phyloP scores from a whole-genome alignment of 73 alveolate species.

The Uronychia binucleata region DNA sequence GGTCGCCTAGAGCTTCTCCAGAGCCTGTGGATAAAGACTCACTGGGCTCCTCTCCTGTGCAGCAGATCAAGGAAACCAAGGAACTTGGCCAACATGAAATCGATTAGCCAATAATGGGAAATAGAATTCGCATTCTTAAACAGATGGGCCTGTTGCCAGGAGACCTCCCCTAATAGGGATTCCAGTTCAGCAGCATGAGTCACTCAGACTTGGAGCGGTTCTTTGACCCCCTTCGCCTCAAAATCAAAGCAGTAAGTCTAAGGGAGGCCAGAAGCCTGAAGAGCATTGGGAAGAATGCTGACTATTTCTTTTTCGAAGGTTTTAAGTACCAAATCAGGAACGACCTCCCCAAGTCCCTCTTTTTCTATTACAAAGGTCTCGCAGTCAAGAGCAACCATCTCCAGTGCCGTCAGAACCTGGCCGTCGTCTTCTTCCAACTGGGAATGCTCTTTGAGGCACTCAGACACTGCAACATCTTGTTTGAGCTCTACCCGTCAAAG shows the following conservation, averaged over 20 bases:
- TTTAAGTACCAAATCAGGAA: conserved; percentile 12
- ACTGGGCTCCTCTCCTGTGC: no score
- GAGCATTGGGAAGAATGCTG: conserved; percentile 59
- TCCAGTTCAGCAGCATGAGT: neutral
- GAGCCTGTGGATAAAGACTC: no score
- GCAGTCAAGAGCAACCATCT: conserved; percentile 29
- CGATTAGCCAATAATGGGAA: neutral
- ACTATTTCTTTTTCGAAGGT: conserved; percentile 54
- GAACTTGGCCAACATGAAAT: no score
- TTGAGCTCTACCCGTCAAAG: neutral
- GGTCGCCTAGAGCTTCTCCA: no score
- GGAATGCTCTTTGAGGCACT: conserved; percentile 48
- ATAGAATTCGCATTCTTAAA: neutral
- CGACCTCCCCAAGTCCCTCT: conserved; percentile 41
- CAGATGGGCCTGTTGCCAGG: neutral
- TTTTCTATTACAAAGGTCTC: conserved; percentile 35
- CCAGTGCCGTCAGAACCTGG: conserved; percentile 39
- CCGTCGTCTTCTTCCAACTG: conserved; percentile 34
- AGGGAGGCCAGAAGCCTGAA: conserved; percentile 7
- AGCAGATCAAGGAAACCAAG: no score
- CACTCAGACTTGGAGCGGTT: neutral
- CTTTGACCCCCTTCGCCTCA: conserved; percentile 51
- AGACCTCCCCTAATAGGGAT: neutral
- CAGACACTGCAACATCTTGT: conserved; percentile 6
- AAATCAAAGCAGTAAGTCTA: conserved; percentile 13